These are phyloP conservation scores for Verticillium klebahnii DNA, from an alignment of 2,329 filamentous ascomycete species.

Conservation along the genomic window DNA sequence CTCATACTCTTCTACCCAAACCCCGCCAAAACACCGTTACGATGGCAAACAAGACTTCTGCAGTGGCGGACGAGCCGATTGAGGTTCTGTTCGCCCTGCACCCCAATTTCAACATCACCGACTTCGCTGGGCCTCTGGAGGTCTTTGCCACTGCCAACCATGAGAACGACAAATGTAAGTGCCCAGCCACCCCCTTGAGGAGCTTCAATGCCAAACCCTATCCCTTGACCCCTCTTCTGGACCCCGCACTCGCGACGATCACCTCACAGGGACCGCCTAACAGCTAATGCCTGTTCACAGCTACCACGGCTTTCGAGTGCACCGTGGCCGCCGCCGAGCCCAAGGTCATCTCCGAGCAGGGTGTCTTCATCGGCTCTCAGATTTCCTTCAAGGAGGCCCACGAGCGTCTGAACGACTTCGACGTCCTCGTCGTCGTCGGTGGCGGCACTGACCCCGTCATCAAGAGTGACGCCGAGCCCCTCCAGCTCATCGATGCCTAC, in stretches of 20 bases:
- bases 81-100: conserved; percentile 58
- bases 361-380: conserved; percentile 67
- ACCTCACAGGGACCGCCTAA: background rate
- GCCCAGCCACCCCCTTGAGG: background rate
- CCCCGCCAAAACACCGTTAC: conserved; percentile 26
- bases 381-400: conserved; percentile 73
- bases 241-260: background rate
- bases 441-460: conserved; percentile 61
- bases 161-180: conserved; percentile 49
- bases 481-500: conserved; percentile 70
- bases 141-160: conserved; percentile 46
- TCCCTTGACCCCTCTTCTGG: conserved; percentile 1
- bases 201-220: background rate
- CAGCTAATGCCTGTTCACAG: conserved; percentile 23
- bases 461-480: conserved; percentile 63
- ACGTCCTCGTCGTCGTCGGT: conserved; percentile 74
- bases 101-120: conserved; percentile 53
- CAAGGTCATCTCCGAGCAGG: conserved; percentile 55
- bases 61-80: conserved; percentile 55
- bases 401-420: conserved; percentile 68
- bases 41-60: conserved; percentile 56
- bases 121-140: conserved; percentile 53
- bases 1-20: conserved; percentile 10
- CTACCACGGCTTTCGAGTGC: conserved; percentile 53
- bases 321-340: conserved; percentile 50